Evolutionary conservation across 495 filamentous ascomycete genomes (phyloP).

Genomic region (Aeminium ludgeri): DNA sequence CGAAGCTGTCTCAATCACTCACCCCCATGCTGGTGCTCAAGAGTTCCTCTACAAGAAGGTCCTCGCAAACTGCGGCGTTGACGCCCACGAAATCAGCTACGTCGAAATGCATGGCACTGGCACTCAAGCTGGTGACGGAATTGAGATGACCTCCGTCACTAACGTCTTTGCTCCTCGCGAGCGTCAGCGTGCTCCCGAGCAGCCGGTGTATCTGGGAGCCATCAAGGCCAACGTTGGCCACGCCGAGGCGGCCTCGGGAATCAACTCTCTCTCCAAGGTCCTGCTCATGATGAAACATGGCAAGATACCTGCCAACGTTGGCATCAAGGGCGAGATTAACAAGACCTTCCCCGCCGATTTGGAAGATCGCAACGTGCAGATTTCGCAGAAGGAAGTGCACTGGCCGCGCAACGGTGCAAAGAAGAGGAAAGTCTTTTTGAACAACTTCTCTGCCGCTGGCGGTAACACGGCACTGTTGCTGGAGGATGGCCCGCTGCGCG

Average conservation of each 20-base stretch:
- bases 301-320: conserved; percentile 67
- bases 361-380: conserved; percentile 57
- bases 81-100: conserved; percentile 34
- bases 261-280: conserved; percentile 68
- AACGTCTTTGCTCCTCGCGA: conserved; percentile 64
- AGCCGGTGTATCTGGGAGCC: conserved; percentile 65
- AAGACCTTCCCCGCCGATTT: conserved; percentile 65
- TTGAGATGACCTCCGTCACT: conserved; percentile 34
- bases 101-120: conserved; percentile 39
- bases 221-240: conserved; percentile 85
- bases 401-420: conserved; percentile 46
- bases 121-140: conserved; percentile 30
- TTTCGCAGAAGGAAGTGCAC: conserved; percentile 40
- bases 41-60: conserved; percentile 29
- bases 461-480: conserved; percentile 32
- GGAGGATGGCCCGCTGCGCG: conserved; percentile 33
- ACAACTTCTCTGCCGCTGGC: conserved; percentile 31
- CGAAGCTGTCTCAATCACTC: conserved; percentile 30
- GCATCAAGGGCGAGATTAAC: conserved; percentile 74
- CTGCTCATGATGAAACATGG: conserved; percentile 76
- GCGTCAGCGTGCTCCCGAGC: conserved; percentile 43
- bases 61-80: conserved; percentile 28
- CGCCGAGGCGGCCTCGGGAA: conserved; percentile 74
- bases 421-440: conserved; percentile 42
- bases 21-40: conserved; percentile 35